phyloP scores from a whole-genome alignment of 768 basidiomycete genomes.

The Phaeotremella skinneri region DNA sequence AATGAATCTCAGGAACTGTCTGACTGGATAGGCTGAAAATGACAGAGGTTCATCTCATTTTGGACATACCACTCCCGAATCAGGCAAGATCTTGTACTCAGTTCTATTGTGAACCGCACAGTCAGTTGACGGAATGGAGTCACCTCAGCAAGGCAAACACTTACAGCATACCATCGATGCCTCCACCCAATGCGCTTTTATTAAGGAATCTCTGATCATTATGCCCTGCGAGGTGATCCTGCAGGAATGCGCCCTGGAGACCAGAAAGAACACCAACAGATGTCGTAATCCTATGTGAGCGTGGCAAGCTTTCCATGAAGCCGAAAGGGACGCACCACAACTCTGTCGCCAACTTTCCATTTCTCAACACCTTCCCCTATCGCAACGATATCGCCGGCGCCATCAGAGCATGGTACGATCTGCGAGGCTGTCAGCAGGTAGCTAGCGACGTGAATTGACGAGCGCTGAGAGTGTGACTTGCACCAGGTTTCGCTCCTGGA shows the following conservation, averaged over 20 bases:
- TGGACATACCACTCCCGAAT: neutral
- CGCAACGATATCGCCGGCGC: neutral
- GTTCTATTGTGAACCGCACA: too few relatives aligned
- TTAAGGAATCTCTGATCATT: neutral
- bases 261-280: neutral
- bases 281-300: neutral
- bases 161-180: neutral
- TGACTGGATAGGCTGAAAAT: neutral
- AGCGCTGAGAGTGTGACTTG: neutral
- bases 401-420: conserved; percentile 1
- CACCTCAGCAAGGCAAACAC: neutral
- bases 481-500: neutral
- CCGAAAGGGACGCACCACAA: neutral
- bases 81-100: neutral
- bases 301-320: neutral
- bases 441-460: neutral
- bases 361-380: neutral
- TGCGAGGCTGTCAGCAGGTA: neutral
- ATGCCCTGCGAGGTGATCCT: neutral
- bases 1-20: neutral
- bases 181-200: neutral
- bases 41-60: neutral
- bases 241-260: neutral
- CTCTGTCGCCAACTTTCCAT: conserved; percentile 1
- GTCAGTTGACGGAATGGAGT: too few relatives aligned